These are phyloP conservation scores for Austroboletus niveus DNA, from an alignment of 1,284 basidiomycete species.

Conservation along the genomic window DNA sequence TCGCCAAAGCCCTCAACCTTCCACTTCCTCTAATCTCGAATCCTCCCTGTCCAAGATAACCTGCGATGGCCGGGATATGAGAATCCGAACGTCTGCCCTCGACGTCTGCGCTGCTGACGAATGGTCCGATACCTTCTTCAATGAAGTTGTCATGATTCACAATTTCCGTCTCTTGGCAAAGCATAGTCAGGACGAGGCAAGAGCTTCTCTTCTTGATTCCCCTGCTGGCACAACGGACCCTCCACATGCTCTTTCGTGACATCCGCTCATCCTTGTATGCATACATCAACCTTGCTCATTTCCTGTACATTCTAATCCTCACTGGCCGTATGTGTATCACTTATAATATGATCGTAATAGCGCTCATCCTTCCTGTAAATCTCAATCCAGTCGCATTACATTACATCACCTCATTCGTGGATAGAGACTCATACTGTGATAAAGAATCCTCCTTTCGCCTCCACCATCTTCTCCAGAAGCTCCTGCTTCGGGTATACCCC, in stretches of 20 bases:
- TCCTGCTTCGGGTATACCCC: not conserved
- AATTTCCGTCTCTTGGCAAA: slow-evolving; percentile 43
- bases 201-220: slow-evolving; percentile 26
- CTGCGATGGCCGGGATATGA: slow-evolving; percentile 45
- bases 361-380: slow-evolving; percentile 31
- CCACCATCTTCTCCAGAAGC: slow-evolving; percentile 16
- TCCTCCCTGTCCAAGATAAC: slow-evolving; percentile 34
- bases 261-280: slow-evolving; percentile 27
- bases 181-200: slow-evolving; percentile 36
- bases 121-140: slow-evolving; percentile 57
- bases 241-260: slow-evolving; percentile 25
- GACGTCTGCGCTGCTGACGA: slow-evolving; percentile 38
- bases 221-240: slow-evolving; percentile 25
- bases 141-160: slow-evolving; percentile 54
- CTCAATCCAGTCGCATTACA: slow-evolving; percentile 17
- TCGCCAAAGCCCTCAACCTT: slow-evolving; percentile 35
- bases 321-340: slow-evolving; percentile 32
- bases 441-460: slow-evolving; percentile 3
- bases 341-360: slow-evolving; percentile 32
- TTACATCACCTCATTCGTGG: slow-evolving; percentile 20
- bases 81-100: slow-evolving; percentile 45
- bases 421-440: slow-evolving; percentile 17
- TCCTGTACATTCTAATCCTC: slow-evolving; percentile 37
- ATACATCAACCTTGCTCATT: slow-evolving; percentile 29
- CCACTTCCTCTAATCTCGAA: slow-evolving; percentile 28